Conservation (phyloP, 140 eudicot genomes). For the Anethum foeniculum region DNA sequence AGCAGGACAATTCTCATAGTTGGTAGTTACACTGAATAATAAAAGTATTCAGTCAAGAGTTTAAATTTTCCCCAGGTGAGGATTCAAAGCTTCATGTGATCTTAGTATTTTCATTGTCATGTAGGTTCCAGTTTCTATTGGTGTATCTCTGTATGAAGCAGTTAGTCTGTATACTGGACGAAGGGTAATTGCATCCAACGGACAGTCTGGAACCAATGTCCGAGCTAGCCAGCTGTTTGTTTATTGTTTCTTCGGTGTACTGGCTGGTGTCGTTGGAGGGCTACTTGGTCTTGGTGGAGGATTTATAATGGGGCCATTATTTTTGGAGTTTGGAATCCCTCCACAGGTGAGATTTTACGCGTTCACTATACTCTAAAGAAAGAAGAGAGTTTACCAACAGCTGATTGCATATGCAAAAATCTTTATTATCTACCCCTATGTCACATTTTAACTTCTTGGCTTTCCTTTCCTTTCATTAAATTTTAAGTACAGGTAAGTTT, state of each 20-base stretch:
- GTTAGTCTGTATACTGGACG: constrained; percentile 25
- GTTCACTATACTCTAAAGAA: too few relatives aligned
- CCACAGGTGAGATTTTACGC: too few relatives aligned
- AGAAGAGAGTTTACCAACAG: too few relatives aligned
- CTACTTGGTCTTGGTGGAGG: too few relatives aligned
- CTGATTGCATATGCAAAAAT: too few relatives aligned
- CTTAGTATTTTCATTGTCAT: background rate
- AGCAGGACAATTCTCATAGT: background rate
- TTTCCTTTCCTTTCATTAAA: too few relatives aligned
- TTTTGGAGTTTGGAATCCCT: too few relatives aligned
- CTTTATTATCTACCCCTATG: too few relatives aligned
- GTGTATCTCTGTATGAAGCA: constrained; percentile 29
- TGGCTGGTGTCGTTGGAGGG: too few relatives aligned
- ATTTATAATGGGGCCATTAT: background rate
- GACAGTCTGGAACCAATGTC: constrained; percentile 17
- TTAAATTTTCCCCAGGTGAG: background rate
- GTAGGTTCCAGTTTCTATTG: constrained; percentile 30
- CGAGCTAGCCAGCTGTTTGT: constrained; percentile 18
- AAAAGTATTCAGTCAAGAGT: background rate
- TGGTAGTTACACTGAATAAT: background rate
- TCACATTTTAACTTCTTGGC: too few relatives aligned
- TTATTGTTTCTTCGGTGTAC: constrained; percentile 22
- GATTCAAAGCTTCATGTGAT: background rate
- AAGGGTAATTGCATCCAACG: constrained; percentile 31
- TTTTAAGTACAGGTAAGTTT: too few relatives aligned